Conservation (phyloP, 2,329 filamentous ascomycete species). For the Talaromyces sp. region DNA sequence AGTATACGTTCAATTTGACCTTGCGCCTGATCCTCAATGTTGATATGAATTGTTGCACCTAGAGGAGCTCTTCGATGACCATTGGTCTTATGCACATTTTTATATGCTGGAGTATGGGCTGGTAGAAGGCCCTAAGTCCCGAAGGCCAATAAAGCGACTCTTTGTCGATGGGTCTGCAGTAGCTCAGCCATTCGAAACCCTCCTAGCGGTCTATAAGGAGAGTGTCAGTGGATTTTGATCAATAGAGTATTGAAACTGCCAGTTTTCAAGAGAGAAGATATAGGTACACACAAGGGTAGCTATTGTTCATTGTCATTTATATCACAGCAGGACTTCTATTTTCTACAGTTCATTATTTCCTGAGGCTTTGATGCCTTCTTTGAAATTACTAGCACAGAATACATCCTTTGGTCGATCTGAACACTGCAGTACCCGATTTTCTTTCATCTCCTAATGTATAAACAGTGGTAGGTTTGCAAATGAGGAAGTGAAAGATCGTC, state of each 20-base stretch:
- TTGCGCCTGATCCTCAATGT: neutral
- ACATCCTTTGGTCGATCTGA: neutral
- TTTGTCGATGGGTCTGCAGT: neutral
- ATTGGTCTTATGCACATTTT: neutral
- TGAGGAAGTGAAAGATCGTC: too few species aligned
- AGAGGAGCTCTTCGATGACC: neutral
- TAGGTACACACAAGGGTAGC: conserved; percentile 3
- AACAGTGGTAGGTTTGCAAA: neutral
- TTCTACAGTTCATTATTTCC: conserved; percentile 6
- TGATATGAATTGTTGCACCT: neutral
- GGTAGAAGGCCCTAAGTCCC: neutral
- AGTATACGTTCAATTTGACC: neutral
- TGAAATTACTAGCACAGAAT: conserved; percentile 5
- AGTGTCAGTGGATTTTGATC: neutral
- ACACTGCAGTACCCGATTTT: neutral
- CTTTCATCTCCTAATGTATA: neutral
- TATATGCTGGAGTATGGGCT: neutral
- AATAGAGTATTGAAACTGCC: neutral
- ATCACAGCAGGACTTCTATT: neutral
- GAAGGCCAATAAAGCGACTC: neutral
- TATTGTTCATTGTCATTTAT: conserved; percentile 13
- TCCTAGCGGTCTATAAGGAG: neutral
- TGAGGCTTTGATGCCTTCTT: conserved; percentile 12
- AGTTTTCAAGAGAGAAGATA: neutral
- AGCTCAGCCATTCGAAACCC: neutral